phyloP scores from a whole-genome alignment of 495 filamentous ascomycete species.

The Penicillium paxilli region DNA sequence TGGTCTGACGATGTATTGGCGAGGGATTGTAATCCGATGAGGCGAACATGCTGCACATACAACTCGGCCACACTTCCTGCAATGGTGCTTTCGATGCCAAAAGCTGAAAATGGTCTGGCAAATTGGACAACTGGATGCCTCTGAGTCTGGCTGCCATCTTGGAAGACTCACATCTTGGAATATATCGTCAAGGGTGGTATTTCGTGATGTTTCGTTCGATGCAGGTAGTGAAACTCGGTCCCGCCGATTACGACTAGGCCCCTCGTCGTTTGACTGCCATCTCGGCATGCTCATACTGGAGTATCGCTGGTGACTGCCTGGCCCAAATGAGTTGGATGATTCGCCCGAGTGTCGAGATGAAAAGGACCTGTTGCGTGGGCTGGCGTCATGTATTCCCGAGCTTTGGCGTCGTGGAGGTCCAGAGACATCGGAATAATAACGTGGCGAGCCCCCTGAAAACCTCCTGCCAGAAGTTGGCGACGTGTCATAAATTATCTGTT shows the following conservation, averaged over 20 bases:
- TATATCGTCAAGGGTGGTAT: background rate
- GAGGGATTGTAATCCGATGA: constrained; percentile 90
- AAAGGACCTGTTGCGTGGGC: background rate
- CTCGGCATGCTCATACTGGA: constrained; percentile 1
- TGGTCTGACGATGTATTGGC: constrained; percentile 88
- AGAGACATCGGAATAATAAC: background rate
- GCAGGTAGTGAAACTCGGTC: background rate
- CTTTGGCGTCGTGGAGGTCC: background rate
- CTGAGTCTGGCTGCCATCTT: constrained; percentile 82
- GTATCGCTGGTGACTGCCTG: background rate
- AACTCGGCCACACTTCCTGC: constrained; percentile 93
- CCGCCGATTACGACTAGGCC: background rate
- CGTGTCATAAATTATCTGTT: background rate
- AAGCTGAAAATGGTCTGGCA: constrained; percentile 76
- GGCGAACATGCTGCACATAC: constrained; percentile 92
- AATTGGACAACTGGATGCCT: constrained; percentile 78
- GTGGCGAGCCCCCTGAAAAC: background rate
- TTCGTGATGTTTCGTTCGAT: background rate
- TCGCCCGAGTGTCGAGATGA: background rate
- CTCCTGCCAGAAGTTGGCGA: background rate
- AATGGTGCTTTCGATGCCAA: constrained; percentile 90
- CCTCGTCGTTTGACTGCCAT: background rate
- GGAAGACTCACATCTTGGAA: constrained; percentile 44
- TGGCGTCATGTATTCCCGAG: background rate
- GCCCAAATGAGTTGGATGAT: background rate